phyloP scores from a whole-genome alignment of 1,139 yeast genomes.

The Protomyces macrosporus region DNA sequence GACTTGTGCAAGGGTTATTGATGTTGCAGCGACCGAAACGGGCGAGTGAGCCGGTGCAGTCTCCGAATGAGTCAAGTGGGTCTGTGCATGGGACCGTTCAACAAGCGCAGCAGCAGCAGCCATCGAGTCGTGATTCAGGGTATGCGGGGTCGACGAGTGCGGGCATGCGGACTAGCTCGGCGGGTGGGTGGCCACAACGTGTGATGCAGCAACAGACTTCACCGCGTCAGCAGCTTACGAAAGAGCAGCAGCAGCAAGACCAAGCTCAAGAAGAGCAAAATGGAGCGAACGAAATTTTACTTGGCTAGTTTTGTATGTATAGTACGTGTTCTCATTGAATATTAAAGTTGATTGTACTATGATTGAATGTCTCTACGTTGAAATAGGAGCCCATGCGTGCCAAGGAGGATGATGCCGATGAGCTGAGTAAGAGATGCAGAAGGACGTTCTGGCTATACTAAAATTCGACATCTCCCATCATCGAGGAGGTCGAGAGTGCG shows the following conservation, averaged over 20 bases:
- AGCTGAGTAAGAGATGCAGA: slow-evolving; percentile 26
- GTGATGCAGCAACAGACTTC: too few relatives aligned
- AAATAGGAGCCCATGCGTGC: not conserved
- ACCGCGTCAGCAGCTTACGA: too few relatives aligned
- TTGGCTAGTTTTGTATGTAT: not conserved
- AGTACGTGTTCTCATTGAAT: not conserved
- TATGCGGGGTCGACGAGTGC: not conserved
- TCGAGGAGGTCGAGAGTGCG: slow-evolving; percentile 26
- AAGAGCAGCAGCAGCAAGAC: not conserved
- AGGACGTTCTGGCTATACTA: slow-evolving; percentile 16
- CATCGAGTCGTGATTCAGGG: not conserved
- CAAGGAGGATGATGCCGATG: not conserved
- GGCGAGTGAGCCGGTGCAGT: not conserved
- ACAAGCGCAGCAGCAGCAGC: too few relatives aligned
- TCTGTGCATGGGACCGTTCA: too few relatives aligned
- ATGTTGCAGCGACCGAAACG: not conserved
- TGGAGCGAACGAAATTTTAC: not conserved
- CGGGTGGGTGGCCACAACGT: too few relatives aligned
- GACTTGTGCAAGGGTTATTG: not conserved
- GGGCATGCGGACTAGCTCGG: too few relatives aligned
- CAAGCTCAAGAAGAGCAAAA: not conserved
- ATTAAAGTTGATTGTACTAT: not conserved
- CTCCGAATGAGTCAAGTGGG: not conserved
- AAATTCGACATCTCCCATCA: slow-evolving; percentile 19
- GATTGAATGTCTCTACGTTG: not conserved